Base-by-base conservation (phyloP, 108 stramenopile genomes). In the Schizochytrium sp. region DNA sequence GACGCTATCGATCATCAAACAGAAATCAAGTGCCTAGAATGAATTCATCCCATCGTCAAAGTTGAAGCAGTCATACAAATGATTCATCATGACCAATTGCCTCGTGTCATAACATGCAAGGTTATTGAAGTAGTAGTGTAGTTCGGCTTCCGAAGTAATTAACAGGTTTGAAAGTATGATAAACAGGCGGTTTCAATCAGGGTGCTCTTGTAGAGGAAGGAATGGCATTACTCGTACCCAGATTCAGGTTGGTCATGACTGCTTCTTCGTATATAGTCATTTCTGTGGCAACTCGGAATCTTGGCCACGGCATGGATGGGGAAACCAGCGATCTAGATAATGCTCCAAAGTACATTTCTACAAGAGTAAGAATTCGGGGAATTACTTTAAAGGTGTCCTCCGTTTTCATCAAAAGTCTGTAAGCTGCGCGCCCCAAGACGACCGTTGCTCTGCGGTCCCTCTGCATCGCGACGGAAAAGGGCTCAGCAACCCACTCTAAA, bases 251-350 rank as follows among this genome's bases (percentile, higher is more conserved):
- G 64, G 64, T 5, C 64, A 69, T 69, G 1, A 69, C 44, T 38
- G 64, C 64, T 3, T 69, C 64, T 15, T 69, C 64, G 64, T 69
- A 69, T 2, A 69, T 69, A 38, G 64, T 28, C 64, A 69, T 69
- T 1, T 69, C 64, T 3, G 64, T 69, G 64, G 64, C 64, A 7
- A 69, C 44, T 44, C 64, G 40, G 64, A 69, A 69, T 38, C 64
- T 38, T 44, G 64, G 64, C 64, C 64, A 69, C 42, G 64, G 64
- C 64, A 69, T 69, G 12, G 64, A 69, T 8, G 64, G 64, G 19
- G 64, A 69, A 15, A 69, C 44, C 42, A 69, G 64, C 1, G 64
- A 10, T 15, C 64, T 38, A 8, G 64, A 69, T 38, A 69, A 44
- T 0, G 64, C 0, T 38, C 64, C 64, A 69, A 69, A 69, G 64